Evolutionary conservation across 208 protist genomes (phyloP).

Genomic region (Wallacemonas collosoma): DNA sequence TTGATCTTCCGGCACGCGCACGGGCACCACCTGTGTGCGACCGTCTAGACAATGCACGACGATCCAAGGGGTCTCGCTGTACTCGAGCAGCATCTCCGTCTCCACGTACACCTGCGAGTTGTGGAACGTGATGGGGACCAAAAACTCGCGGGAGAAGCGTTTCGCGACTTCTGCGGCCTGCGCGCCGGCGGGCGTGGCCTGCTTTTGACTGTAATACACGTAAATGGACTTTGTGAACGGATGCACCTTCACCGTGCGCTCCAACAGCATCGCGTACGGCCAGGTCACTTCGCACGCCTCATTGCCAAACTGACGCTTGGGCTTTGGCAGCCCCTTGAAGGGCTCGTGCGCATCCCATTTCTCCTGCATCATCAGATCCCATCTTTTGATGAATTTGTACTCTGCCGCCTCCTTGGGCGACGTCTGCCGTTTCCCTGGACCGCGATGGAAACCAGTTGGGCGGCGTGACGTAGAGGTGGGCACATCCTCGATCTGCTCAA

Average conservation of each 20-base stretch:
- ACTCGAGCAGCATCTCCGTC: constrained; percentile 91
- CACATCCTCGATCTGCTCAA: constrained; percentile 89
- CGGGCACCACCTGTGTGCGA: constrained; percentile 49
- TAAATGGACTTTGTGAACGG: constrained; percentile 94
- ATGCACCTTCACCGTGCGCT: constrained; percentile 86
- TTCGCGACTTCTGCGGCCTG: constrained; percentile 50
- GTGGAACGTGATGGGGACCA: constrained; percentile 91
- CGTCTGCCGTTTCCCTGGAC: constrained; percentile 86
- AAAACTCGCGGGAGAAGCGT: constrained; percentile 74
- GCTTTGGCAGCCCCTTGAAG: constrained; percentile 89
- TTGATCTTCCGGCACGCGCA: constrained; percentile 32
- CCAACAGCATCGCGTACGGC: constrained; percentile 86
- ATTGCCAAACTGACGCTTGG: constrained; percentile 88
- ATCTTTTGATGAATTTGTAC: constrained; percentile 87
- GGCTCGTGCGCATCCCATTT: constrained; percentile 84
- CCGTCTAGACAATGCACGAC: constrained; percentile 88
- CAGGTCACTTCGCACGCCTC: constrained; percentile 89
- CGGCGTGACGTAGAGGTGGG: constrained; percentile 82
- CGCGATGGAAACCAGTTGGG: constrained; percentile 78
- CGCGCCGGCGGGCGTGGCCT: constrained; percentile 50
- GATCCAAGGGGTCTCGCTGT: constrained; percentile 89
- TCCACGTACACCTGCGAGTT: constrained; percentile 93
- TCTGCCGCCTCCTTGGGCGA: constrained; percentile 60
- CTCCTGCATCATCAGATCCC: constrained; percentile 86
- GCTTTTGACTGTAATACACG: constrained; percentile 86